Percentiles rank a stretch among this genome's conserved stretches.
Conservation (phyloP, 768 basidiomycete genomes). For the Russula sp. region DNA sequence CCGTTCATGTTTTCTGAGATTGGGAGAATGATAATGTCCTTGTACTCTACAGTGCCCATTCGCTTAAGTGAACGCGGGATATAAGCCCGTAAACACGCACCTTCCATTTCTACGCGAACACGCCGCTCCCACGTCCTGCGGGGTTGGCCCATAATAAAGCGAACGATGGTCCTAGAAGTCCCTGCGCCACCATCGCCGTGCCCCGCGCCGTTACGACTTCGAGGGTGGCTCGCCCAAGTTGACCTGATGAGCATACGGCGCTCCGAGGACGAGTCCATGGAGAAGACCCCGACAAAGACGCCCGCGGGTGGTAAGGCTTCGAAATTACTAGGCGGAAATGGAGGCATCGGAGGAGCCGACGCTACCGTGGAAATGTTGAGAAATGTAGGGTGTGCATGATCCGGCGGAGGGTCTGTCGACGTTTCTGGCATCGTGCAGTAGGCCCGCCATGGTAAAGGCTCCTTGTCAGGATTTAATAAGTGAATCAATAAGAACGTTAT, state of each 20-base stretch:
- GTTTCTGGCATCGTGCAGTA: constrained; percentile 77
- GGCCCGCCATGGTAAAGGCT: constrained; percentile 88
- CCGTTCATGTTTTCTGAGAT: constrained; percentile 93
- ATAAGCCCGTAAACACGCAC: constrained; percentile 48
- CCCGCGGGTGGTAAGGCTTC: constrained; percentile 79
- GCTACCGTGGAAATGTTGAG: constrained; percentile 33
- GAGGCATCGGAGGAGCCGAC: constrained; percentile 34
- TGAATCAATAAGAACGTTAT: constrained; percentile 88
- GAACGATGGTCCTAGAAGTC: constrained; percentile 79
- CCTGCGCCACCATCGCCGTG: constrained; percentile 65
- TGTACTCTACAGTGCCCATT: constrained; percentile 53
- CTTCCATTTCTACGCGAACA: constrained; percentile 85
- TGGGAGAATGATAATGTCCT: constrained; percentile 82
- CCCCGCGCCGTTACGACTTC: constrained; percentile 72
- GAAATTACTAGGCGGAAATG: constrained; percentile 72
- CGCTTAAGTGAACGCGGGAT: not conserved
- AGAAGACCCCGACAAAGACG: constrained; percentile 86
- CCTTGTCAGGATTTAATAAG: constrained; percentile 93
- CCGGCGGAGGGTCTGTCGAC: constrained; percentile 45
- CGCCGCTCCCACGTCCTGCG: constrained; percentile 73
- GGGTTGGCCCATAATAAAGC: constrained; percentile 87
- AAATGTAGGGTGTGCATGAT: constrained; percentile 41
- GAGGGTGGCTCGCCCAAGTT: constrained; percentile 83
- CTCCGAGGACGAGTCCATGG: constrained; percentile 79
- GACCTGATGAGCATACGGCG: constrained; percentile 83